Base-by-base conservation (phyloP, 345 rosid genomes). In the Euphorbia tirucalli region DNA sequence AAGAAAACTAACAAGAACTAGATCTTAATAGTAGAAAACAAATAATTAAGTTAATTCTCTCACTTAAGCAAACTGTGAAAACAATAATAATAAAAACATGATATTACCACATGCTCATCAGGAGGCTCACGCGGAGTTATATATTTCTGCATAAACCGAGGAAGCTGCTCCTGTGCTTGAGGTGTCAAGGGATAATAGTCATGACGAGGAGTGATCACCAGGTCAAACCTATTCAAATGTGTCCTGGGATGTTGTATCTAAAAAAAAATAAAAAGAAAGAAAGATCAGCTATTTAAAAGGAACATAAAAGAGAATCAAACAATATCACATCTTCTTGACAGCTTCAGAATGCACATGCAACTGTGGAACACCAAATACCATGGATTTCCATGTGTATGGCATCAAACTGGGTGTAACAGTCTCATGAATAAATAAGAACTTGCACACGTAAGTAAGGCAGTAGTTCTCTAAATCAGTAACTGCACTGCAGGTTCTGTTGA, bases 241-340 rank as follows among this genome's bases (percentile, higher is more conserved):
- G 86, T 77, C 89, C 98, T 87, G 16, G 99, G 99, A 84, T 90
- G 99, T 82, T 92, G 94, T 64, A 95, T 88, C 99, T 95, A 50
- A 6, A 11, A 72, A 54, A 35, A 62, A 21, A 22, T 31, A 69
- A 75, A 27, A 60, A 50, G 39, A 52, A 54, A 27, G 5, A 16
- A 41, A 58, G 58, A 48, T 16, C 31, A 28, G 55, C 39, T 49
- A 30, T n/a, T 66, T 66, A 15, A 32, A 39, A 27, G n/a, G 25
- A 9, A 41, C 11, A 28, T 41, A 18, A 19, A 16, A 19, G 37
- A 15, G 58, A 44, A 24, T 5, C 22, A n/a, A 6, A 10, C 9
- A 56, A 21, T 18, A 27, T 10, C 39, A 52, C 28, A 4, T 58
- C 0, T 25, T 31, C 15, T 22, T 49, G 19, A 52, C 28, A 54